A percentile compares a stretch with the other conserved stretches of the same genome.
Conservation (phyloP, 2,329 filamentous ascomycete species). For the Aspergillus puulaauensis region DNA sequence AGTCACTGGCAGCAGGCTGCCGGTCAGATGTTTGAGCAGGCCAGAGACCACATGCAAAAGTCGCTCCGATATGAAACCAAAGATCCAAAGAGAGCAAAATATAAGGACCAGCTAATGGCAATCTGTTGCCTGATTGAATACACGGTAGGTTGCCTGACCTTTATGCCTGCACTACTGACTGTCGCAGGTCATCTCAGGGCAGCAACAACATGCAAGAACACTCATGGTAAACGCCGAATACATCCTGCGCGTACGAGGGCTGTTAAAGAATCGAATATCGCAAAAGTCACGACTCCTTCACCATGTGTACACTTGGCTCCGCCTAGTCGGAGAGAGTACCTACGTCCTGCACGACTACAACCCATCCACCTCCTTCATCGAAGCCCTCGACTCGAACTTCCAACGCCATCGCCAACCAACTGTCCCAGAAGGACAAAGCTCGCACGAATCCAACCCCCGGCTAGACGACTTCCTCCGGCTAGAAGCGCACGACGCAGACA, state of each 20-base stretch:
- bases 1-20: constrained; percentile 28
- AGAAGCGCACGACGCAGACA: constrained; percentile 33
- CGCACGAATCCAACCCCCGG: constrained; percentile 9
- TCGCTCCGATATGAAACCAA: constrained; percentile 31
- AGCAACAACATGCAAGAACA: constrained; percentile 33
- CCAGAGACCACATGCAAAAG: constrained; percentile 31
- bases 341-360: constrained; percentile 32
- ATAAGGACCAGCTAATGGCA: constrained; percentile 41
- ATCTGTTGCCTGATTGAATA: constrained; percentile 33
- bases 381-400: constrained; percentile 16
- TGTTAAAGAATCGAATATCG: constrained; percentile 36
- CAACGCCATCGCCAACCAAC: not conserved
- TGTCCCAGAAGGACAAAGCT: not conserved
- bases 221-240: constrained; percentile 41
- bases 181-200: constrained; percentile 24
- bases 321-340: constrained; percentile 38
- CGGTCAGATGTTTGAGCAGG: constrained; percentile 26
- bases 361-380: constrained; percentile 21
- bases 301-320: constrained; percentile 40
- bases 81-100: constrained; percentile 34
- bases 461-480: constrained; percentile 44
- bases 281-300: constrained; percentile 40
- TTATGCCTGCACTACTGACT: constrained; percentile 1
- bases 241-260: constrained; percentile 35
- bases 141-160: constrained; percentile 23